Percentiles rank a stretch among this genome's conserved stretches.
These are phyloP conservation scores for Ophiostoma perfectum DNA, from an alignment of 2,329 filamentous ascomycete species.

Conservation along the genomic window DNA sequence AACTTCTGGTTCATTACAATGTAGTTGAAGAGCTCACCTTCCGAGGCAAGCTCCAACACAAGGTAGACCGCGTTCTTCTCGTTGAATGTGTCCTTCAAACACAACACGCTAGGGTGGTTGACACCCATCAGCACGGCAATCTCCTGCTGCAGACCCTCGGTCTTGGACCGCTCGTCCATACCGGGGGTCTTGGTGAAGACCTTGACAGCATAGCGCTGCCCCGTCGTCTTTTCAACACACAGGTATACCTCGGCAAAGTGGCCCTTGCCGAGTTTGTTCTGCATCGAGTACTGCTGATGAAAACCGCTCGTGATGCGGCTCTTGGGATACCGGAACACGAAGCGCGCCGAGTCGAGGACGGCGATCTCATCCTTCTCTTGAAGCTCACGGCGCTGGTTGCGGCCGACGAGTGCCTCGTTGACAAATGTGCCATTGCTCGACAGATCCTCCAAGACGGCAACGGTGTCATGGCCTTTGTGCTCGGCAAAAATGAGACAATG, in stretches of 20 bases:
- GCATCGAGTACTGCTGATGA: constrained; percentile 75
- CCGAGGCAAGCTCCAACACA: constrained; percentile 80
- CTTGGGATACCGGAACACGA: constrained; percentile 85
- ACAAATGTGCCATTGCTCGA: constrained; percentile 96
- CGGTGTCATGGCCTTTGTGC: constrained; percentile 40
- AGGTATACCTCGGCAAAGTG: constrained; percentile 93
- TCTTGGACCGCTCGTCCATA: constrained; percentile 76
- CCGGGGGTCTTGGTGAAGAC: constrained; percentile 82
- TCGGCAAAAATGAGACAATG: constrained; percentile 51
- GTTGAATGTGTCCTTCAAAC: constrained; percentile 91
- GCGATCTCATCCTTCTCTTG: constrained; percentile 87
- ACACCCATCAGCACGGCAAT: constrained; percentile 97
- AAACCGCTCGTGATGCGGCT: constrained; percentile 70
- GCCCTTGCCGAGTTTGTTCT: constrained; percentile 84
- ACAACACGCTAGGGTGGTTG: constrained; percentile 86
- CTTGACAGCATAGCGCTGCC: constrained; percentile 84
- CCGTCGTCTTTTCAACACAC: constrained; percentile 79
- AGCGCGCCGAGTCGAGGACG: constrained; percentile 76
- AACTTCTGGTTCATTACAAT: constrained; percentile 90
- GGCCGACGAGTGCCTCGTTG: constrained; percentile 83
- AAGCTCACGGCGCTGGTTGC: constrained; percentile 85
- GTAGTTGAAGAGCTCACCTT: constrained; percentile 93
- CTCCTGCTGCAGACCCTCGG: constrained; percentile 85
- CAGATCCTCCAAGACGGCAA: constrained; percentile 82
- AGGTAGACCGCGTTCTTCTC: constrained; percentile 87